phyloP scores from a whole-genome alignment of 2,329 filamentous ascomycete genomes.

The Sporothrix sp. region DNA sequence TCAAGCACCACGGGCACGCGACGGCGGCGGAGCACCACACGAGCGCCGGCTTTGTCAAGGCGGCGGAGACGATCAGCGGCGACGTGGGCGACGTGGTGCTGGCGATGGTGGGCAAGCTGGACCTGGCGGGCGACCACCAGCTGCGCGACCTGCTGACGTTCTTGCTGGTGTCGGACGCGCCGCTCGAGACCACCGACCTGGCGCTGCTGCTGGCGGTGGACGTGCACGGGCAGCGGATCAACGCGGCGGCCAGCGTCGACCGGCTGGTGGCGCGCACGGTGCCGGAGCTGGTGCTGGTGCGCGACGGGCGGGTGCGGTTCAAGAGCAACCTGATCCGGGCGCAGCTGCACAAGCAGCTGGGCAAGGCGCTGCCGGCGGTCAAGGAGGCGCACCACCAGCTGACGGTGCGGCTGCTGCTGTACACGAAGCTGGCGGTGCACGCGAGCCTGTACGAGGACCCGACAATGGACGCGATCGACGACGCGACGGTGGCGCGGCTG shows the following conservation, averaged over 20 bases:
- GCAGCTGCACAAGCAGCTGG: conserved; percentile 26
- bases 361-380: conserved; percentile 25
- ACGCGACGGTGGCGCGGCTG: conserved; percentile 20
- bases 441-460: conserved; percentile 20
- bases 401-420: conserved; percentile 27
- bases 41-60: conserved; percentile 17
- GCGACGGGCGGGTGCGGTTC: conserved; percentile 28
- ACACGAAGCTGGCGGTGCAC: conserved; percentile 24
- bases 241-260: conserved; percentile 18
- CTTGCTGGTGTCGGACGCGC: conserved; percentile 26
- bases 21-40: not conserved
- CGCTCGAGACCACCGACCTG: conserved; percentile 26
- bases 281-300: conserved; percentile 26
- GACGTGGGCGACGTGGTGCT: conserved; percentile 21
- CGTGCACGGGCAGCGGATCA: conserved; percentile 16
- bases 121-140: conserved; percentile 21
- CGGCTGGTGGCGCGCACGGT: conserved; percentile 19
- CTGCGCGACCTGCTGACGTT: conserved; percentile 25
- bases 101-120: conserved; percentile 21
- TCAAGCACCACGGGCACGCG: conserved; percentile 15
- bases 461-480: conserved; percentile 22
- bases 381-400: conserved; percentile 28
- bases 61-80: conserved; percentile 19
- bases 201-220: conserved; percentile 26
- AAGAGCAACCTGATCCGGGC: conserved; percentile 27